Percentiles rank a stretch among this genome's conserved stretches.
These are phyloP conservation scores for Globisporangium rhizosaccharum DNA, from an alignment of 352 stramenopile species.

Conservation along the genomic window DNA sequence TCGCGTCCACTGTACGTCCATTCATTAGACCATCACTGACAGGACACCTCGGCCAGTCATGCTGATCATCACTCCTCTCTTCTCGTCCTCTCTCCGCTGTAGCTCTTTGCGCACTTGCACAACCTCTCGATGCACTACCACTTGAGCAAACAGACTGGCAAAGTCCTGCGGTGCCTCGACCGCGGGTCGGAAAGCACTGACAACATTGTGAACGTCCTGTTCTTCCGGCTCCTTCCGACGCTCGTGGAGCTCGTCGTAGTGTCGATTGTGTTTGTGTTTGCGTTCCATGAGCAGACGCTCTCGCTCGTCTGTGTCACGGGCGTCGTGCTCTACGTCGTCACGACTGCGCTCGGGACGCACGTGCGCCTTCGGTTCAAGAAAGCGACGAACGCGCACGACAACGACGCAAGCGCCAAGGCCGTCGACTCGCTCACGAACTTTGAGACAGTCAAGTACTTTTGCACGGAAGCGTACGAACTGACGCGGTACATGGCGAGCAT, in stretches of 20 bases:
- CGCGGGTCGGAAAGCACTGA: slow-evolving; percentile 82
- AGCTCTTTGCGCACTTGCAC: slow-evolving; percentile 93
- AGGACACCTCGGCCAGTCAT: neutral
- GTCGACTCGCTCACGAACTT: slow-evolving; percentile 98
- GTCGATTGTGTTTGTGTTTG: slow-evolving; percentile 81
- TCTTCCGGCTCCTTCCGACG: slow-evolving; percentile 94
- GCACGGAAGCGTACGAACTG: slow-evolving; percentile 90
- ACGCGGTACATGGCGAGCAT: slow-evolving; percentile 75
- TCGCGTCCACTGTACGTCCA: slow-evolving; percentile 71
- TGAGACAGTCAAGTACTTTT: slow-evolving; percentile 97
- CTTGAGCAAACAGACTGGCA: slow-evolving; percentile 95
- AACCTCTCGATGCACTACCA: slow-evolving; percentile 96
- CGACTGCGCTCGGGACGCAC: slow-evolving; percentile 81
- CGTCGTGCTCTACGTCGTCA: slow-evolving; percentile 91
- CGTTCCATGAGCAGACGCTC: slow-evolving; percentile 91
- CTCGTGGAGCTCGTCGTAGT: slow-evolving; percentile 93
- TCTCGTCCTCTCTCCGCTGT: neutral
- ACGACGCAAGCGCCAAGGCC: slow-evolving; percentile 93
- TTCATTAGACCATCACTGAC: neutral
- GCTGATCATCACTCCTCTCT: too few relatives aligned
- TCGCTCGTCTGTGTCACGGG: slow-evolving; percentile 85
- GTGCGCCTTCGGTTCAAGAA: slow-evolving; percentile 89
- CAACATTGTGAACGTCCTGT: slow-evolving; percentile 96
- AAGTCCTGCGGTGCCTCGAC: slow-evolving; percentile 91
- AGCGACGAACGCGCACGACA: slow-evolving; percentile 91